phyloP scores from a whole-genome alignment of 495 filamentous ascomycete species.

The Neurospora tetraspora region DNA sequence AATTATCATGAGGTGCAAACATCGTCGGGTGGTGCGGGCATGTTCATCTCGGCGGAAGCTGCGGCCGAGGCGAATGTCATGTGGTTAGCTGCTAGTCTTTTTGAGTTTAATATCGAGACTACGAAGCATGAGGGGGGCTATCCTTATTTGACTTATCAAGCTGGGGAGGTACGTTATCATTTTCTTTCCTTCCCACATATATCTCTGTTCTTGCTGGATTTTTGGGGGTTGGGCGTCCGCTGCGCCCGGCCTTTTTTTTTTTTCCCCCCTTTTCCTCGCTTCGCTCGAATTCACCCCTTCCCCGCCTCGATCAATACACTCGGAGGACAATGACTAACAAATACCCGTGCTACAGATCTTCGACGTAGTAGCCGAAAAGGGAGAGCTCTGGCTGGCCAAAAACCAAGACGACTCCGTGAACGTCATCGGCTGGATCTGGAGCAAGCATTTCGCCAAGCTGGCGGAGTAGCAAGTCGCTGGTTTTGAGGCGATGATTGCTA shows the following conservation, averaged over 20 bases:
- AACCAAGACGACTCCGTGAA: constrained; percentile 82
- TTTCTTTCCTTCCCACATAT: not conserved
- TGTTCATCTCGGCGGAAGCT: not conserved
- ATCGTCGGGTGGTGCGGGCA: not conserved
- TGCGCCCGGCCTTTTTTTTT: not conserved
- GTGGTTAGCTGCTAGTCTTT: constrained; percentile 87
- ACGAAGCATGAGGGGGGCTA: constrained; percentile 89
- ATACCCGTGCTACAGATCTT: constrained; percentile 46
- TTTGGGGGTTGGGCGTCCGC: constrained; percentile 78
- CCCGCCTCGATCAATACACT: constrained; percentile 6
- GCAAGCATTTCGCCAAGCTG: constrained; percentile 85
- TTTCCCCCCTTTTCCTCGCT: not conserved
- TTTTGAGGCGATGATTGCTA: not conserved
- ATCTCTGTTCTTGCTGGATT: constrained; percentile 19
- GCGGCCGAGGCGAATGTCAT: constrained; percentile 34
- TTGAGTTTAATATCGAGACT: constrained; percentile 91
- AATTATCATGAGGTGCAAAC: not conserved
- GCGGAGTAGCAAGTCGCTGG: constrained; percentile 35
- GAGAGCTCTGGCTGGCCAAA: constrained; percentile 92
- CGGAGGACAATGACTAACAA: not conserved
- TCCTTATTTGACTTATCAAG: constrained; percentile 89
- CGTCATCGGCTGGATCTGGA: constrained; percentile 96
- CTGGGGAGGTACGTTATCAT: constrained; percentile 57
- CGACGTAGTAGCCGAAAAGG: constrained; percentile 87
- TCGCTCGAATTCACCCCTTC: constrained; percentile 1